Conservation (phyloP, 345 rosid genomes). For the Balakata baccata region DNA sequence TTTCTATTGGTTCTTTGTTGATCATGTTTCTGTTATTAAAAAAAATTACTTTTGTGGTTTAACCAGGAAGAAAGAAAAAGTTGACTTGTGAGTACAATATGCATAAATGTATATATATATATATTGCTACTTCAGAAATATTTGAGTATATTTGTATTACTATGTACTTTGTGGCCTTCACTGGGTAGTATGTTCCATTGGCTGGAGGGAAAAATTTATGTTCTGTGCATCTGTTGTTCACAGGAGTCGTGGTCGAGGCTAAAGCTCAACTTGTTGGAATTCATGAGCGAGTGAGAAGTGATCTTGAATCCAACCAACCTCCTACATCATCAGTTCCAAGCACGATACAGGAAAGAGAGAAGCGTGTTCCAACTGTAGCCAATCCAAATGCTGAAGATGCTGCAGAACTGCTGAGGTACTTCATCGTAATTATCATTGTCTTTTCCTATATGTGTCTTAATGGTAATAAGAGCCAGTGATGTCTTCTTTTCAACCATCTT, state of each 20-base stretch:
- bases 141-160: background rate
- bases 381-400: slow-evolving; percentile 93
- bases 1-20: too few species aligned
- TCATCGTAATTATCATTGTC: background rate
- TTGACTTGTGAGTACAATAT: too few species aligned
- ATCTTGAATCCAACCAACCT: slow-evolving; percentile 59
- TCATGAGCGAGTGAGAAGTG: slow-evolving; percentile 85
- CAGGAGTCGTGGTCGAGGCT: slow-evolving; percentile 78
- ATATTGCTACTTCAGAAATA: too few species aligned
- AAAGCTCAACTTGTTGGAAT: slow-evolving; percentile 83
- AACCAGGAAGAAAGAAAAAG: too few species aligned
- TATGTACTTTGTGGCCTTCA: background rate
- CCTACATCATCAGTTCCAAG: slow-evolving; percentile 31
- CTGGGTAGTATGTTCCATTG: background rate
- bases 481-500: background rate
- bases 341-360: slow-evolving; percentile 42
- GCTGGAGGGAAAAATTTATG: background rate
- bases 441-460: background rate
- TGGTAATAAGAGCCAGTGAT: background rate
- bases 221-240: slow-evolving; percentile 1
- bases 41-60: too few species aligned
- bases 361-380: slow-evolving; percentile 62
- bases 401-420: slow-evolving; percentile 75
- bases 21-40: too few species aligned
- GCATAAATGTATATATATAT: too few species aligned